Evolutionary conservation across 2,329 filamentous ascomycete genomes (phyloP).

Genomic region (Trichoderma hamatum): DNA sequence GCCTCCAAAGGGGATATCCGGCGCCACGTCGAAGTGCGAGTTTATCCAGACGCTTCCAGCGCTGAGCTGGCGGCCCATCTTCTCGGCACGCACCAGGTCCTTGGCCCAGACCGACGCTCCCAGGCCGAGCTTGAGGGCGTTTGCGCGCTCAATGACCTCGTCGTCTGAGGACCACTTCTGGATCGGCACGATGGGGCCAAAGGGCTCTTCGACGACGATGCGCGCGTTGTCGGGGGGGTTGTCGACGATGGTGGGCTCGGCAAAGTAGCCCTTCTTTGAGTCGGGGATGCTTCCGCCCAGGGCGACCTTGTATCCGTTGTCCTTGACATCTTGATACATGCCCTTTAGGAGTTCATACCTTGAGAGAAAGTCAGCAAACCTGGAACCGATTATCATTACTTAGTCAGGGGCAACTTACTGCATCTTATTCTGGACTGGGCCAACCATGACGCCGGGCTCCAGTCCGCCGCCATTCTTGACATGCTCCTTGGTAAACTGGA

Average conservation of each 20-base stretch:
- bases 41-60: constrained; percentile 64
- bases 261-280: constrained; percentile 33
- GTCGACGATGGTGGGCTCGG: constrained; percentile 38
- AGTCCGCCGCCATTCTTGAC: constrained; percentile 51
- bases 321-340: constrained; percentile 42
- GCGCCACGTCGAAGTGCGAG: constrained; percentile 43
- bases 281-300: constrained; percentile 33
- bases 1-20: constrained; percentile 50
- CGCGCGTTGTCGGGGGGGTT: constrained; percentile 37
- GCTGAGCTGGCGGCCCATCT: constrained; percentile 56
- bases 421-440: constrained; percentile 63
- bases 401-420: constrained; percentile 45
- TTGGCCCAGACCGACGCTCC: constrained; percentile 60
- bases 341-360: constrained; percentile 23
- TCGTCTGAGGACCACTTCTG: constrained; percentile 45
- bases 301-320: constrained; percentile 39
- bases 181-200: constrained; percentile 65
- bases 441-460: constrained; percentile 48
- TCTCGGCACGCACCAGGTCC: constrained; percentile 51
- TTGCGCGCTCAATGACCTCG: constrained; percentile 40
- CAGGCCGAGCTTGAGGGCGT: constrained; percentile 57
- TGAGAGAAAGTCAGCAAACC: not conserved
- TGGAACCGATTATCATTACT: no score
- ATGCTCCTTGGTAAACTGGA: constrained; percentile 46
- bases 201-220: constrained; percentile 64